Base-by-base conservation (phyloP, 495 filamentous ascomycete species). In the Penicillium odoratum region DNA sequence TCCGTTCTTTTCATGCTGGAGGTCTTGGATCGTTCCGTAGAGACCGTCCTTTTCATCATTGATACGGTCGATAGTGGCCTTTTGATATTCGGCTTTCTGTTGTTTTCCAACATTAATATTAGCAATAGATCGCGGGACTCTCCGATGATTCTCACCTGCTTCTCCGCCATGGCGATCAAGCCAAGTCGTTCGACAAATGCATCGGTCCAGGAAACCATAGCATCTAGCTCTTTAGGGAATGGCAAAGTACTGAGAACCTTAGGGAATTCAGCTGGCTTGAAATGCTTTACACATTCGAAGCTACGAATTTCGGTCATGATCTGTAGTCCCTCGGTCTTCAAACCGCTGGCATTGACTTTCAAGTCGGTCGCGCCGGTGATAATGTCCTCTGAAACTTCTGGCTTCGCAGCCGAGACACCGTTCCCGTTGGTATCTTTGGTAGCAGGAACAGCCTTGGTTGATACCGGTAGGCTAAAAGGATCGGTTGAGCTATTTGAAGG, bases 191-290 rank as follows among this genome's bases (percentile, higher is more conserved):
- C 50, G 38, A 59, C 56, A 42, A 59, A 59, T 4, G 49, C 33
- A 53, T 59, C 56, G 2, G 56, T 59, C 56, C 56, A 59, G 40
- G 56, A 49, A 34, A 59, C 56, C 38, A 59, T 15, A 3, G 26
- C 49, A 5, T 42, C 36, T 1, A 59, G 34, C 26, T 59, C 56
- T 3, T 26, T 2, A 7, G 56, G 56, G 26, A 61, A 51, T 34
- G 53, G 53, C 15, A 55, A 16, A 6, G 53, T 43, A 5, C 53
- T 30, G 7, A 55, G 11, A 21, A 31, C 53, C 26, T 55, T 30
- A 29, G 53, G 53, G 43, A 47, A 55, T 13, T 48, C 15, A 38
- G 53, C 42, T 15, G 53, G 42, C 4, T 28, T 28, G 29, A 47
- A 28, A 26, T 55, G 53, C 21, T 55, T 55, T 0, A 47, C 42